Evolutionary conservation across 257 asterid species (phyloP).

Genomic region (Cinchona pubescens): DNA sequence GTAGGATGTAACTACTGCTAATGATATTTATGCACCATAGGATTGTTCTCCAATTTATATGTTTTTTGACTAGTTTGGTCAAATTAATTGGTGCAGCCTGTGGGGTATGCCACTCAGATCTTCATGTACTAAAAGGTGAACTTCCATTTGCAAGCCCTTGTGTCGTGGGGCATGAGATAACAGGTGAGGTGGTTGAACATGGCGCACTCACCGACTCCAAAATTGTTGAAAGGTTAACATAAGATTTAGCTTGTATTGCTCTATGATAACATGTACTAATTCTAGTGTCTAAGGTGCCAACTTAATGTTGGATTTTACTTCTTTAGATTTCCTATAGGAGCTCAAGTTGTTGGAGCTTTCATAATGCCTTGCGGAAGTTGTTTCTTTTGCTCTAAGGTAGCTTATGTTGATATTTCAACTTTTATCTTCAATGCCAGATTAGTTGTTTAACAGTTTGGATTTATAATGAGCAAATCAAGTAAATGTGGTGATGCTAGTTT

Average conservation of each 20-base stretch:
- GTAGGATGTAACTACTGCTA: background rate
- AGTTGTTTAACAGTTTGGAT: background rate
- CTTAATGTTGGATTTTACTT: background rate
- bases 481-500: constrained; percentile 3
- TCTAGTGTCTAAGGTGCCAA: background rate
- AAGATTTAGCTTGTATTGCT: background rate
- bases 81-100: constrained; percentile 62
- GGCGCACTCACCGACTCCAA: constrained; percentile 75
- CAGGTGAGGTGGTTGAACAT: constrained; percentile 94
- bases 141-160: constrained; percentile 94
- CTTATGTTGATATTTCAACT: background rate
- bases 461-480: background rate
- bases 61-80: background rate
- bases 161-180: constrained; percentile 92
- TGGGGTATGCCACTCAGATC: constrained; percentile 98
- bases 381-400: constrained; percentile 84
- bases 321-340: constrained; percentile 73
- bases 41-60: background rate
- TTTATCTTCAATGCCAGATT: background rate
- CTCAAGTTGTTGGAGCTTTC: constrained; percentile 91
- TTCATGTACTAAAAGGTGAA: constrained; percentile 95
- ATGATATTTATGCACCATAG: background rate
- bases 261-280: background rate
- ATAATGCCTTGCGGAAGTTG: constrained; percentile 99
- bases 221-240: constrained; percentile 66